Percentiles rank a stretch among this genome's conserved stretches.
Evolutionary conservation across 441 rosid genomes (phyloP).

Genomic region (Pelargonium citronellum): DNA sequence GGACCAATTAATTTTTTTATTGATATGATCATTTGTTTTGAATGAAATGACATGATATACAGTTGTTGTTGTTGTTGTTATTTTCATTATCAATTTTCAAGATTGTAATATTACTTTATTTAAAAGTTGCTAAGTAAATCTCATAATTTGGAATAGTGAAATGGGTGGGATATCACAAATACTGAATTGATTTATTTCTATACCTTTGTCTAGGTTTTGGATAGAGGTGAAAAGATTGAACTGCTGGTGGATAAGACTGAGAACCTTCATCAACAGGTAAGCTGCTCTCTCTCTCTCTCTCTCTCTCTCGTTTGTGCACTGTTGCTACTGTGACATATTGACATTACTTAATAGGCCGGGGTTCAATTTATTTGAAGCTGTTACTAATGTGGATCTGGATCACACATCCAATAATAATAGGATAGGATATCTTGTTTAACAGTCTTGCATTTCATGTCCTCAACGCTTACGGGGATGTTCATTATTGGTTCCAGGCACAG

Average conservation of each 20-base stretch:
- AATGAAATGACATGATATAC: too few species aligned
- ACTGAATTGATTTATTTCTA: too few species aligned
- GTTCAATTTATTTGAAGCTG: background rate
- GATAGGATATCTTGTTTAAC: too few species aligned
- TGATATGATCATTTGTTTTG: too few species aligned
- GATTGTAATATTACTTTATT: too few species aligned
- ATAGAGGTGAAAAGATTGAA: constrained; percentile 23
- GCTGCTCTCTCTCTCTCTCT: constrained; percentile 2
- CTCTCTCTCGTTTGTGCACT: too few species aligned
- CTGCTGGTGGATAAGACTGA: constrained; percentile 24
- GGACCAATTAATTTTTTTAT: too few species aligned
- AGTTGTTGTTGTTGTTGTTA: background rate
- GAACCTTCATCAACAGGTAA: constrained; percentile 23
- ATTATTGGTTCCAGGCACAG: constrained; percentile 12
- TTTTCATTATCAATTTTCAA: background rate
- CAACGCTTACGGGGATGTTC: background rate
- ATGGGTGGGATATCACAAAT: too few species aligned
- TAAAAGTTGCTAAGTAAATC: too few species aligned
- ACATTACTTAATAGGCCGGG: background rate
- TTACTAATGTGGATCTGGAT: background rate
- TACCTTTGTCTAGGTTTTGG: constrained; percentile 7
- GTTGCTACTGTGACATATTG: background rate
- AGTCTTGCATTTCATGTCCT: background rate
- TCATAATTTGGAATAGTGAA: too few species aligned
- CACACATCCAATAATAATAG: background rate